These are phyloP conservation scores for Dryas drummondii DNA, from an alignment of 306 rosid genomes.

Conservation along the genomic window DNA sequence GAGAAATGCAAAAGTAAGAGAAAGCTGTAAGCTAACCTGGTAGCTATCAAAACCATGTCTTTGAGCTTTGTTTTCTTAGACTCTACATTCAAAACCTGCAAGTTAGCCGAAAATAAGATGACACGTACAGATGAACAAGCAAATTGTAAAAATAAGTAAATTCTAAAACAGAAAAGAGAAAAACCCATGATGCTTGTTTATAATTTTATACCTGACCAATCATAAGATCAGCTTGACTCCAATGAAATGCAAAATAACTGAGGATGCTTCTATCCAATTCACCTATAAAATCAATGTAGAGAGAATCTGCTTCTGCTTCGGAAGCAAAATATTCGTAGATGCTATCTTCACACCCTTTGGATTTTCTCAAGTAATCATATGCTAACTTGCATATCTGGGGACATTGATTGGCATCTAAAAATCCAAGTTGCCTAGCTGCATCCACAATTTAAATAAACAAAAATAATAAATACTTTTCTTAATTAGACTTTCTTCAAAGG, in stretches of 20 bases:
- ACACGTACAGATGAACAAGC: not conserved
- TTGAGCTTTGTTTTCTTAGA: constrained; percentile 51
- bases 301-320: constrained; percentile 39
- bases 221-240: constrained; percentile 62
- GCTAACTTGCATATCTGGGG: constrained; percentile 60
- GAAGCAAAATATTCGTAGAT: constrained; percentile 48
- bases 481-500: no score
- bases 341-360: constrained; percentile 51
- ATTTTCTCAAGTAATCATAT: constrained; percentile 48
- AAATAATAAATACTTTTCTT: not conserved
- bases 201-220: constrained; percentile 50
- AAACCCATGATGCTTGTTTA: not conserved
- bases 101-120: constrained; percentile 1
- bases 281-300: constrained; percentile 44
- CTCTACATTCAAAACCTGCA: constrained; percentile 54
- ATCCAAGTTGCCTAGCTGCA: constrained; percentile 77
- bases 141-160: not conserved
- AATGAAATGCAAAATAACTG: constrained; percentile 73
- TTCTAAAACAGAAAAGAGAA: not conserved
- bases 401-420: constrained; percentile 52
- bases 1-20: not conserved
- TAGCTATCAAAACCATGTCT: constrained; percentile 55
- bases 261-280: constrained; percentile 79
- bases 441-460: not conserved
- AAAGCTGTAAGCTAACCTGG: constrained; percentile 45